Base-by-base conservation (phyloP, 177 flowering plant species). In the Tripterygium wilfordii region DNA sequence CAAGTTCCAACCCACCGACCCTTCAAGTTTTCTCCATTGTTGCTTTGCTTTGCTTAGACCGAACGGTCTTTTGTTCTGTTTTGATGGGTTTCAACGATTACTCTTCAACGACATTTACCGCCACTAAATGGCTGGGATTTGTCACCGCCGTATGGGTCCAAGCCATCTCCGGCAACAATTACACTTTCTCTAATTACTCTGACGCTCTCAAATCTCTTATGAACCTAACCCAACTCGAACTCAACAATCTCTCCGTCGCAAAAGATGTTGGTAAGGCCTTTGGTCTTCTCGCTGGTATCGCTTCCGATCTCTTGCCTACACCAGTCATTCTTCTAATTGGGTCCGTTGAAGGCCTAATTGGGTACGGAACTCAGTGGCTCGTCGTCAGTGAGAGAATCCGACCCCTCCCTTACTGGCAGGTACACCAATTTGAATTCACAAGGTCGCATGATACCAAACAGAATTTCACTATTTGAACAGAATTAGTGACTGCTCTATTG, bases 121-220 rank as follows among this genome's bases (percentile, higher is more conserved):
- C 80, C 47, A 42, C 71, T 25, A 91, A 88, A 71, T 91, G 96
- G 98, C 66, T 88, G 17, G 96, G 96, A 0, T 79, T 91, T 31
- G 92, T 91, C 2, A 74, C 96, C 3, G 98, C 96, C 32, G 70
- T 90, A 1, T 90, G 97, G 97, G 95, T 90, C 9, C 96, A 90
- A 48, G 59, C 84, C 10, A 77, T 90, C 15, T 80, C 96, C 42
- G 97, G 97, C 63, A 87, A 90, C 76, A 90, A 90, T 51, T 87
- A 84, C 77, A 87, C 97, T 9, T 86, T 86, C 64, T 78, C 91
- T 0, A 88, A 88, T 58, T 85, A 85, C 68, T 86, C 95, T 19
- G 88, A 65, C 56, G 87, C 97, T 5, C 62, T 87, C 38, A 89
- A 89, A 47, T 52, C 85, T 6, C 83, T 89, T 3, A 84, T 89